Conservation (phyloP, 2,329 filamentous ascomycete genomes). For the Penicillium sp. region DNA sequence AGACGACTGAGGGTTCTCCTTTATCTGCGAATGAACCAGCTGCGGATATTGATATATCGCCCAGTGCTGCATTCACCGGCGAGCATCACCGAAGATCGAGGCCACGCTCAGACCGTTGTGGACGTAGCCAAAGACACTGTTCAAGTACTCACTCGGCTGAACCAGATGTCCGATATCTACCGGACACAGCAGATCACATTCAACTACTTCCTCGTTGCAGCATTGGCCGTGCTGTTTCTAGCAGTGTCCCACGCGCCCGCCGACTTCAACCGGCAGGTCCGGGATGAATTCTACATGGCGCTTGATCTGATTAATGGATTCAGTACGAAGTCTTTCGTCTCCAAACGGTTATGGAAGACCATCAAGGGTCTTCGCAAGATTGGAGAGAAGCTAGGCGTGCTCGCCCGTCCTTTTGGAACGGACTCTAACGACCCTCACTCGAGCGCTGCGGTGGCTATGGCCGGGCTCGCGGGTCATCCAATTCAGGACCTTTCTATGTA, state of each 20-base stretch:
- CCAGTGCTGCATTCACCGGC: slow-evolving; percentile 80
- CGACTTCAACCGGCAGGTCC: slow-evolving; percentile 57
- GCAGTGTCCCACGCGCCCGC: slow-evolving; percentile 62
- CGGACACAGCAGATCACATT: slow-evolving; percentile 61
- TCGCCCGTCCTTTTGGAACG: slow-evolving; percentile 37
- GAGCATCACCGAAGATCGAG: slow-evolving; percentile 72
- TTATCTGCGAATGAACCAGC: slow-evolving; percentile 82
- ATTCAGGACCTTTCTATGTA: slow-evolving; percentile 57
- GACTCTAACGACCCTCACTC: slow-evolving; percentile 56
- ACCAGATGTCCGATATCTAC: slow-evolving; percentile 62
- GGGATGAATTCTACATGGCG: slow-evolving; percentile 65
- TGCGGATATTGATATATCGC: slow-evolving; percentile 83
- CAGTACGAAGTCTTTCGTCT: slow-evolving; percentile 58
- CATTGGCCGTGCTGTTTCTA: slow-evolving; percentile 61
- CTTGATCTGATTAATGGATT: slow-evolving; percentile 61
- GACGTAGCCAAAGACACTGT: slow-evolving; percentile 64
- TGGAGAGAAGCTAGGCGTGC: slow-evolving; percentile 57
- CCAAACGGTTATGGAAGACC: slow-evolving; percentile 61
- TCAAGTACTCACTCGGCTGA: slow-evolving; percentile 57
- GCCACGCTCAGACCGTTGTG: slow-evolving; percentile 66
- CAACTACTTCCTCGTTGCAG: slow-evolving; percentile 64
- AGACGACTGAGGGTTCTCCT: slow-evolving; percentile 77
- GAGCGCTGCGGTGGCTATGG: slow-evolving; percentile 62
- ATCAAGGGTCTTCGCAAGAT: slow-evolving; percentile 62
- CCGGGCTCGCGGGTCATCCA: slow-evolving; percentile 59